A percentile compares a stretch with the other conserved stretches of the same genome.
Conservation (phyloP, 495 filamentous ascomycete species). For the Parmelia sp. region DNA sequence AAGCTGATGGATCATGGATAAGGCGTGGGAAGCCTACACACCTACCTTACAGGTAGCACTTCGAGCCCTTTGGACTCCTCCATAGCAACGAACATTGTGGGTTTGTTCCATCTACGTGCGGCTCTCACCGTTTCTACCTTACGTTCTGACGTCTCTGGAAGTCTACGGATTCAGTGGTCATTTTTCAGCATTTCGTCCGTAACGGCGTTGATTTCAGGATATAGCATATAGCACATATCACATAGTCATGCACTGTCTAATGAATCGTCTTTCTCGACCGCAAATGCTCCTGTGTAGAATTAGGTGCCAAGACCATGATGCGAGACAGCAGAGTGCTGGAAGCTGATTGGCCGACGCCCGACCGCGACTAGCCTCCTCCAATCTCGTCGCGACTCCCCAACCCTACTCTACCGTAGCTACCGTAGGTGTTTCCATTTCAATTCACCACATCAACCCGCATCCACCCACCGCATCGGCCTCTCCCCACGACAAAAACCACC, state of each 20-base stretch:
- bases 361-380: constrained; percentile 9
- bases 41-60: background rate
- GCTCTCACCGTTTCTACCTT: background rate
- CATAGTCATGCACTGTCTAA: background rate
- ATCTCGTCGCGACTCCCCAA: constrained; percentile 12
- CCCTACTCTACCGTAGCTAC: background rate
- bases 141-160: background rate
- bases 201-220: background rate
- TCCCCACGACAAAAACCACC: background rate
- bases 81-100: background rate
- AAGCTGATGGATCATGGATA: background rate
- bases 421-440: too few species aligned
- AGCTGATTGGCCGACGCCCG: constrained; percentile 16
- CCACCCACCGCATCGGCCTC: too few species aligned
- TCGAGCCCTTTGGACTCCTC: background rate
- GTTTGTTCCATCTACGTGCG: background rate
- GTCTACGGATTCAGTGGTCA: background rate
- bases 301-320: background rate
- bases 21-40: background rate
- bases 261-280: background rate
- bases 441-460: too few species aligned
- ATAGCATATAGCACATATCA: background rate
- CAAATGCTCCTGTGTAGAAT: background rate
- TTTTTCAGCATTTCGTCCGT: background rate
- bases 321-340: background rate